Base-by-base conservation (phyloP, 2,329 filamentous ascomycete species). In the Penicillium sp. region DNA sequence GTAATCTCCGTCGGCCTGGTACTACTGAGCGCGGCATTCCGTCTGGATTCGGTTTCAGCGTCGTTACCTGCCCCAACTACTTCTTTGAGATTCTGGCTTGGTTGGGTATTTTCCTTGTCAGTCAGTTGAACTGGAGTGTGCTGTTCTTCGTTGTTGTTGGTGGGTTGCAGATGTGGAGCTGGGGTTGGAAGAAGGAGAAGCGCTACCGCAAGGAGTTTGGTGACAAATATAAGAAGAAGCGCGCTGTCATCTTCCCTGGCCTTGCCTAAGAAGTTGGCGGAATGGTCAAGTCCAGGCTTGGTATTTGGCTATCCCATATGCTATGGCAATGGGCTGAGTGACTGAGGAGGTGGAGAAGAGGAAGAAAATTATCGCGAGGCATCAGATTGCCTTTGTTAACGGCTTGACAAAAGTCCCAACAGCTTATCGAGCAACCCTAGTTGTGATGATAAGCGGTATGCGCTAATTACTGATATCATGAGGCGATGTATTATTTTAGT, bases 61-160 rank as follows among this genome's bases (percentile, higher is more conserved):
- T 90, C 37, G 93, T 99, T 52, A 99, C 94, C 13, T 96, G 93
- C 79, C 94, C 94, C 42, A 99, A 99, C 80, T 99, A 99, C 81
- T 86, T 96, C 80, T 97, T 95, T 67, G 94, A 99, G 73, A 82
- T 90, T 7, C 75, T 96, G 38, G 86, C 93, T 0, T 99, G 94
- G 94, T 67, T 90, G 31, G 93, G 92, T 27, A 82, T 97, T 55
- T 88, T 89, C 66, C 73, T 96, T 43, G 84, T 93, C 54, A 92
- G 87, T 67, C 88, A 90, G 69, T 61, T 79, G 59, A 93, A 88
- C 77, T 89, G 89, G 80, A 84, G 87, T 50, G 90, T 94, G 0
- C 80, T 86, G 17, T 66, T 96, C 21, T 97, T 97, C 76, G 86
- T 90, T 60, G 73, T 81, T 25, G 82, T 91, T 51, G 91, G 91